These are phyloP conservation scores for Curvularia spicifera DNA, from an alignment of 2,329 filamentous ascomycete species.

Conservation along the genomic window DNA sequence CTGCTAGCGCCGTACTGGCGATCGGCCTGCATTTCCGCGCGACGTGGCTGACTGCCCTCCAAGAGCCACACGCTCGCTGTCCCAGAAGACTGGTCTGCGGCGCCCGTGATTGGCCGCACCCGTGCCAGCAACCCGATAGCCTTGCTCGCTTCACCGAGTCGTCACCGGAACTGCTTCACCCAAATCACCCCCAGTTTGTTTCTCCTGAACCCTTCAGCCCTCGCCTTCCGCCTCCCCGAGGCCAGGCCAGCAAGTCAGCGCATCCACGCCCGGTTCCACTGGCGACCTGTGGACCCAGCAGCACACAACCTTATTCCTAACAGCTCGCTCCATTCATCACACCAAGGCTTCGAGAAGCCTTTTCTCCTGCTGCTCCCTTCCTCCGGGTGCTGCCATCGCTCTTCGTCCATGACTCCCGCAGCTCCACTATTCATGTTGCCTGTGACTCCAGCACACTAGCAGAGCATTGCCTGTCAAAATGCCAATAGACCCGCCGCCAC, in stretches of 20 bases:
- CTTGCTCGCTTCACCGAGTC: constrained; percentile 13
- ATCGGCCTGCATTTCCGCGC: constrained; percentile 14
- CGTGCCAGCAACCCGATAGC: constrained; percentile 19
- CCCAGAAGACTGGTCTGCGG: constrained; percentile 7
- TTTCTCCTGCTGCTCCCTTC: neutral
- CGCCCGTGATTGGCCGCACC: constrained; percentile 22
- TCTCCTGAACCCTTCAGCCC: constrained; percentile 6
- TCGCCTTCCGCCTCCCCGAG: constrained; percentile 10
- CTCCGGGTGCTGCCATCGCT: neutral
- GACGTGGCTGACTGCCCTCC: constrained; percentile 24
- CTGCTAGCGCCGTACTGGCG: constrained; percentile 4
- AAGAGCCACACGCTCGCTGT: constrained; percentile 26
- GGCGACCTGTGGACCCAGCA: neutral
- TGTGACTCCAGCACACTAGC: neutral
- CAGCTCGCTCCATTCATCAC: neutral
- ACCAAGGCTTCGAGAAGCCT: neutral
- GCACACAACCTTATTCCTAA: neutral
- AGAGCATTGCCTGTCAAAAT: neutral
- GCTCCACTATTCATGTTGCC: neutral
- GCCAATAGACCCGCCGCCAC: neutral
- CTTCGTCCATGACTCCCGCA: neutral
- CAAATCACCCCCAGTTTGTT: neutral
- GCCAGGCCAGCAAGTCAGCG: neutral
- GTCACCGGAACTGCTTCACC: constrained; percentile 16
- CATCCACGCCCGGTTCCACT: neutral